These are phyloP conservation scores for Calonectria pseudoturangicola DNA, from an alignment of 2,329 filamentous ascomycete species.

Conservation along the genomic window DNA sequence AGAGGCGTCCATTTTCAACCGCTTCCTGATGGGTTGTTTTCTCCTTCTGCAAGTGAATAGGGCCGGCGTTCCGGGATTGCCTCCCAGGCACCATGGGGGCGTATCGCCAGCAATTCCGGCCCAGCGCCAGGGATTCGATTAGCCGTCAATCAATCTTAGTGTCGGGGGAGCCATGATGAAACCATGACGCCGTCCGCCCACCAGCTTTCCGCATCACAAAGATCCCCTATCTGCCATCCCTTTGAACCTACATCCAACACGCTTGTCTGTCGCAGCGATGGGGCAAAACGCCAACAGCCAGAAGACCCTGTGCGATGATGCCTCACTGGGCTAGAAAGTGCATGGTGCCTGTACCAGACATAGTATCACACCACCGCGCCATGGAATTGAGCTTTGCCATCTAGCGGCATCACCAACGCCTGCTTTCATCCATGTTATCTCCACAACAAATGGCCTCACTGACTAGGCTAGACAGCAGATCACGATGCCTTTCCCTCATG, in stretches of 20 bases:
- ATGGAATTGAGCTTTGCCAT: slow-evolving; percentile 35
- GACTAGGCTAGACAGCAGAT: slow-evolving; percentile 10
- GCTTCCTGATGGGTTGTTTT: slow-evolving; percentile 18
- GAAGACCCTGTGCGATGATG: slow-evolving; percentile 1
- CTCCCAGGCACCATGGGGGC: slow-evolving; percentile 29
- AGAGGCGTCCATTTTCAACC: slow-evolving; percentile 21
- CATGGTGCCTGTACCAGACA: slow-evolving; percentile 20
- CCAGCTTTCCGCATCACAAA: slow-evolving; percentile 18
- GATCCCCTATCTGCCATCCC: slow-evolving; percentile 16
- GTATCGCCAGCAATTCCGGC: slow-evolving; percentile 30
- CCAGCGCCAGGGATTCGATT: slow-evolving; percentile 27
- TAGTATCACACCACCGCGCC: slow-evolving; percentile 30
- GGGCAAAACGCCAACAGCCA: slow-evolving; percentile 10
- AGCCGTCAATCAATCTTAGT: slow-evolving; percentile 31
- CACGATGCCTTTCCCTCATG: slow-evolving; percentile 8
- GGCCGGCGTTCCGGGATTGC: slow-evolving; percentile 38
- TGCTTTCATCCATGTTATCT: slow-evolving; percentile 32
- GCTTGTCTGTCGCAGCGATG: not conserved
- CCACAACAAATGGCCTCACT: slow-evolving; percentile 34
- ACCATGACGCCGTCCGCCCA: slow-evolving; percentile 32
- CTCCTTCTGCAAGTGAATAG: slow-evolving; percentile 38
- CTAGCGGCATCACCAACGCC: slow-evolving; percentile 30
- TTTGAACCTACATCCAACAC: slow-evolving; percentile 5
- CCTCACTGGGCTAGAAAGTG: slow-evolving; percentile 6
- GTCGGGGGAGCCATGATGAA: slow-evolving; percentile 34